Evolutionary conservation across 768 basidiomycete species (phyloP), one percentile per base, ranked within the genome.

Genomic region (Leccinum imitatum): DNA sequence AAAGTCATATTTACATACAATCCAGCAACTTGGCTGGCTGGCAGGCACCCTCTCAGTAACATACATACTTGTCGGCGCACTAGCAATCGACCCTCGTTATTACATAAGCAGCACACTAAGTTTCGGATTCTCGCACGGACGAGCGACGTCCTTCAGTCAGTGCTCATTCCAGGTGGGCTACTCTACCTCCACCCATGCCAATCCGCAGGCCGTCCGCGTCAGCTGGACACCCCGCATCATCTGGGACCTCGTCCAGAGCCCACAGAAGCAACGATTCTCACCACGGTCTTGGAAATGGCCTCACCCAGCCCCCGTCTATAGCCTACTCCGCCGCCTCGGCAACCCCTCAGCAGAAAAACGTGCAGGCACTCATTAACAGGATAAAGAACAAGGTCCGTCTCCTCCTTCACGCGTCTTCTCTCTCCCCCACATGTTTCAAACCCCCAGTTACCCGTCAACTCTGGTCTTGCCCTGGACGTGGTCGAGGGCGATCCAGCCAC

Each of bases 291-390:
- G 71, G 65, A 46, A 74, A 71, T 46, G 74, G 71, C 23, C 69
- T 69, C 53, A 3, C 70, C 5, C 73, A 76, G 25, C 73, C 73
- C 15, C 72, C 73, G 7, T 75, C 73, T 50, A 60, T 74, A 59
- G 75, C 75, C 54, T 79, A 78, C 67, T 73, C 76, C 31, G 65
- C 75, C 17, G 66, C 68, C 31, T 70, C 73, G 14, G 68, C 82
- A 8, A 84, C 84, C 2, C 87, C 89, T 1, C 90, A 95, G 69
- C 89, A 91, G 76, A 92, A 87, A 79, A 84, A 92, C 56, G 86
- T 95, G 35, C 83, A 87, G 63, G 87, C 86, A 8, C 77, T 95
- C 63, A 90, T 95, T 37, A 87, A 84, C 67, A 82, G 93, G 67
- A 75, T 95, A 69, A 89, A 87, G 75, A 83, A 85, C 74, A 94